Evolutionary conservation across 148 eudicot species (phyloP), one percentile per base, ranked within the genome.

Genomic region (Drosera capensis): DNA sequence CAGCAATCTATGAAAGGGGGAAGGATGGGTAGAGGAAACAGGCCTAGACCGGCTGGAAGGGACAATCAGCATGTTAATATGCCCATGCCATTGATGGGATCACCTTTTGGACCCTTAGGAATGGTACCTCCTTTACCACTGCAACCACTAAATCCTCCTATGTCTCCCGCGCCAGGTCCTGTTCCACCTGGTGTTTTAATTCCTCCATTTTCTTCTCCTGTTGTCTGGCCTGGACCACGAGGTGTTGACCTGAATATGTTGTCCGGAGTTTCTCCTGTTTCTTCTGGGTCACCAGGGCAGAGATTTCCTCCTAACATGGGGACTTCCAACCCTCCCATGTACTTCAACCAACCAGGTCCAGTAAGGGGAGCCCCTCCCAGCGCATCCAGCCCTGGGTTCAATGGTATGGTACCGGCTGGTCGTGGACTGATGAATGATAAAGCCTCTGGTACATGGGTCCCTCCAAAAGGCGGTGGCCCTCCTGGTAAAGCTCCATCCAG

Each of bases 401-500:
- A 68, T 70, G 57, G 69, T 40, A 65, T 52, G 17, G 31, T 61
- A 46, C 87, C 84, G 11, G 44, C 28, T 25, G 74, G 74, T 35
- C 81, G 78, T 43, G 92, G 71, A 23, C 87, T 63, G 54, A 52
- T 60, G 14, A 72, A 72, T 62, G 94, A 82, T 34, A 82, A 77
- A 66, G 51, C 35, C n/a, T 65, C 80, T 35, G 90, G 86, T 7
- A 75, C 76, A 34, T 78, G 86, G 80, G 63, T 58, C 48, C 80
- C 94, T 43, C 68, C 78, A 36, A 73, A 76, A 70, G 73, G 49
- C 25, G 70, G 60, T 40, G 79, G 67, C 37, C 82, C 78, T 21
- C 66, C 70, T 52, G 93, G 97, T 60, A 90, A 78, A 73, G 95
- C 87, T 61, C 97, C 95, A 40, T 84, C 97, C 9, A 80, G 95